These are phyloP conservation scores for Candida maris DNA, from an alignment of 805 yeast genomes.

Conservation along the genomic window DNA sequence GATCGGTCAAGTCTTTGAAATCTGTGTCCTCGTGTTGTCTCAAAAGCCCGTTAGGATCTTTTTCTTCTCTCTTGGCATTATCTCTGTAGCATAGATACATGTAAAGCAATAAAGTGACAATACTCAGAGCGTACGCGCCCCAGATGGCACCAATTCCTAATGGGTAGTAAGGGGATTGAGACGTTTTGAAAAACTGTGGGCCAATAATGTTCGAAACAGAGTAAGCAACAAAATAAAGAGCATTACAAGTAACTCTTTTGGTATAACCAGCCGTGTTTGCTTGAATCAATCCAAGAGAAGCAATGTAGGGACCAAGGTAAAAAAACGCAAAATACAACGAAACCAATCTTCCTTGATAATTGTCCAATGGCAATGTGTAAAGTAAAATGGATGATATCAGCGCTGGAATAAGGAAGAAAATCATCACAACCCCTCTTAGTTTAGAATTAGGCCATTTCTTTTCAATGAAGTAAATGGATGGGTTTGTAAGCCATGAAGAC, in stretches of 20 bases:
- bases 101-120: slow-evolving; percentile 28
- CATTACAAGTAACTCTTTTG: slow-evolving; percentile 61
- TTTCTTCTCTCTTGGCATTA: slow-evolving; percentile 19
- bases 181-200: slow-evolving; percentile 61
- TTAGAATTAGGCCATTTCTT: slow-evolving; percentile 37
- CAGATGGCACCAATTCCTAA: slow-evolving; percentile 49
- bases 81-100: slow-evolving; percentile 27
- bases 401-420: slow-evolving; percentile 26
- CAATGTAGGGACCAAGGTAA: slow-evolving; percentile 26
- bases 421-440: slow-evolving; percentile 22
- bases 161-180: slow-evolving; percentile 56
- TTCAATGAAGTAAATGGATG: slow-evolving; percentile 48
- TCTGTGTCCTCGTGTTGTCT: slow-evolving; percentile 37
- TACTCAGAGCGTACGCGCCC: slow-evolving; percentile 29
- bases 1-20: slow-evolving; percentile 52
- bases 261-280: slow-evolving; percentile 70
- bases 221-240: slow-evolving; percentile 58
- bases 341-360: slow-evolving; percentile 20
- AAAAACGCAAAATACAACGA: slow-evolving; percentile 26
- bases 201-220: slow-evolving; percentile 69
- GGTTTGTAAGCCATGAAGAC: slow-evolving; percentile 30
- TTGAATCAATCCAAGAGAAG: slow-evolving; percentile 33
- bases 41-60: slow-evolving; percentile 22
- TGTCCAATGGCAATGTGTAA: slow-evolving; percentile 27
- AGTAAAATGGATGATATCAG: slow-evolving; percentile 29